Conservation (phyloP, 108 stramenopile genomes). For the Discostella stelligeroides region DNA sequence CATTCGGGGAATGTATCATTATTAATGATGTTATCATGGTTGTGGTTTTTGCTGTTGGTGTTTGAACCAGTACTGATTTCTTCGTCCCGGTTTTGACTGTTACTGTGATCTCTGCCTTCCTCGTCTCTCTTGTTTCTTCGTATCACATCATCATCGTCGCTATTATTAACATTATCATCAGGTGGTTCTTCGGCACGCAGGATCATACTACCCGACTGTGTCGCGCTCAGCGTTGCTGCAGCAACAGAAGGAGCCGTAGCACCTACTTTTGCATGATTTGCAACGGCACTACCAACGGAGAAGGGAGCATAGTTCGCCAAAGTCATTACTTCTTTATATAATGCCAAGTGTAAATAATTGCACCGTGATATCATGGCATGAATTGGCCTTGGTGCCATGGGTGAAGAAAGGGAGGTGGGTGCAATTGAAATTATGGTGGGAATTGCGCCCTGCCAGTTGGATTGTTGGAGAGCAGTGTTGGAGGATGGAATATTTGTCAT, state of each 20-base stretch:
- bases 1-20: conserved; percentile 57
- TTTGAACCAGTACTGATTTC: too few relatives aligned
- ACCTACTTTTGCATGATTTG: conserved; percentile 14
- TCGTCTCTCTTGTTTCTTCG: neutral
- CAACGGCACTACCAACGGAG: conserved; percentile 24
- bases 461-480: conserved; percentile 37
- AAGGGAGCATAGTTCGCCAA: conserved; percentile 69
- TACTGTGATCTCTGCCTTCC: too few relatives aligned
- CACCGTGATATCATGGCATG: conserved; percentile 70
- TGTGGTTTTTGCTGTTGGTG: too few relatives aligned
- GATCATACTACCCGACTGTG: too few relatives aligned
- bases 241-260: neutral
- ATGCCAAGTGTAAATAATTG: conserved; percentile 71
- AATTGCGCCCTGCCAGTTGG: conserved; percentile 72
- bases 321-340: conserved; percentile 58
- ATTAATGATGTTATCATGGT: neutral
- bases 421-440: conserved; percentile 69
- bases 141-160: too few relatives aligned
- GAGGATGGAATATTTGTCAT: conserved; percentile 25
- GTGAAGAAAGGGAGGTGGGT: conserved; percentile 70
- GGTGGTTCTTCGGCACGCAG: too few relatives aligned
- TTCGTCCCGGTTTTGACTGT: neutral
- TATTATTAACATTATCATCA: too few relatives aligned
- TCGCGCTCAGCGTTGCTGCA: too few relatives aligned
- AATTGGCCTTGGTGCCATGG: conserved; percentile 63